Evolutionary conservation across 352 stramenopile genomes (phyloP), one percentile per base, ranked within the genome.

Genomic region (Phytophthora rubi): DNA sequence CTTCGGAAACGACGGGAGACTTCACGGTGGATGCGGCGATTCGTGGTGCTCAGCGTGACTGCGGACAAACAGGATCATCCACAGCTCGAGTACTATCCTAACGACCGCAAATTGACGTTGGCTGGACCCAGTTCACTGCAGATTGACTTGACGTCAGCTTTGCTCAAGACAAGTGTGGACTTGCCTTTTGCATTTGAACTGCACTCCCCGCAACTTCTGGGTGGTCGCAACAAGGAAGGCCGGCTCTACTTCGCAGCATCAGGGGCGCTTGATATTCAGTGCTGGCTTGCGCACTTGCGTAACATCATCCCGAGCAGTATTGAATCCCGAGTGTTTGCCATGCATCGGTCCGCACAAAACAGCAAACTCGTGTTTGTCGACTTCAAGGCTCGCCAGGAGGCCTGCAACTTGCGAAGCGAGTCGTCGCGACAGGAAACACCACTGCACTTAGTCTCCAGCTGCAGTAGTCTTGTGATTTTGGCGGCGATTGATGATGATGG

Each of bases 161-260:
- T 95, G 13, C 86, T 93, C 64, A 93, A 94, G 70, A 94, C 92
- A 58, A 91, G 82, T 66, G 77, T 90, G 51, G 83, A 94, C 37
- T 73, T 89, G n/a, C 73, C 85, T 18, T 93, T 91, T 57, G 69
- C 86, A 3, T 98, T 98, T 49, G 91, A 98, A 70, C 77, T 98
- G 37, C 90, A 97, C 71, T 97, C 90, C n/a, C 89, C 90, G 6
- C 76, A 94, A 66, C 79, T 98, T 13, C 75, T 98, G 4, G 53
- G 76, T 26, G 84, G 89, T 3, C 80, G 80, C 42, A 98, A 98
- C 69, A 89, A 90, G 44, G 91, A 97, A 77, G 92, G 92, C 0
- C 81, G 90, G 4, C 66, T 98, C 8, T 95, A 96, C 61, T 98
- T 98, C 52, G 85, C 90, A 0, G 87, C 90, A 0, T 80, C 91